Base-by-base conservation (phyloP, 2,329 filamentous ascomycete species). In the Raffaelea arxii region DNA sequence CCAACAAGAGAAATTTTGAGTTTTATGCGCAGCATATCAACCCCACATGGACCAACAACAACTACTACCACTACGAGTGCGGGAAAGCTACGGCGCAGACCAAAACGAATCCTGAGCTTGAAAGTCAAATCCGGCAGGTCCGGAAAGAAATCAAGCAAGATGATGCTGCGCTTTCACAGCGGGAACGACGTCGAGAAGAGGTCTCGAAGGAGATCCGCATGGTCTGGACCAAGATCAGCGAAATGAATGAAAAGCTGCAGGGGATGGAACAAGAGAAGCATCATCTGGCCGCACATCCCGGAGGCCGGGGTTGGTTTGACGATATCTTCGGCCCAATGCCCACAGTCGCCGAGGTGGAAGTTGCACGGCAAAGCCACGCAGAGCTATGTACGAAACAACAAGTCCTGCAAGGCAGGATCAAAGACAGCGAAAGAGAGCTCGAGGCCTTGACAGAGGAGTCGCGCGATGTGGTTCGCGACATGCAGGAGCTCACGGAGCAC, bases 41-140 rank as follows among this genome's bases (percentile, higher is more conserved):
- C n/a, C 23, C 25, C 1, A 19, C 24, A 2, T 43, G 40, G 40
- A n/a, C 23, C n/a, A n/a, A n/a, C n/a, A n/a, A n/a, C n/a, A 32
- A 16, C 27, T 32, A 32, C 27, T 32, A 14, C 43, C 22, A 30
- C 27, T n/a, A 21, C 5, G 10, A 32, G 27, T 32, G 10, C 16
- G 27, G 27, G 10, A 7, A 16, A 16, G 11, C 16, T 9, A 2
- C 35, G n/a, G 43, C 45, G 6, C 44, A 42, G 11, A 6, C 38
- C 21, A 41, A 41, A 25, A 12, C 36, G 2, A 48, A 53, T 21
- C 23, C 37, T 6, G 37, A 21, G 6, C 44, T 53, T 4, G 51
- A 52, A 12, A n/a, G 41, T 5, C 25, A 52, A 6, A 52, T 53
- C n/a, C 46, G 25, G 2, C 9, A 37, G 3, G 32, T 39, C 1